Conservation (phyloP, 306 rosid species). For the Casuarina cunninghamiana region DNA sequence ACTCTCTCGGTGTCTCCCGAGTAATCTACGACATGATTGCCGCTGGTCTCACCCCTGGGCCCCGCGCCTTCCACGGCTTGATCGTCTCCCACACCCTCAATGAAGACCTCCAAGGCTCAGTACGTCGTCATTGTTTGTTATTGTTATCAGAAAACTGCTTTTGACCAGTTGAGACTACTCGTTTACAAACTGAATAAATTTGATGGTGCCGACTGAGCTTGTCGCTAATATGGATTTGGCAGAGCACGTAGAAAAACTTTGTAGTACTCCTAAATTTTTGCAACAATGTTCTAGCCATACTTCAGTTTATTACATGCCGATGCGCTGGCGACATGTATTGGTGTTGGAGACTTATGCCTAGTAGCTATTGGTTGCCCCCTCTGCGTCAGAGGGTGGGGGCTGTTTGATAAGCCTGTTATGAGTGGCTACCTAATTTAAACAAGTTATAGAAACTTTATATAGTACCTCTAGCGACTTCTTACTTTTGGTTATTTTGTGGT, state of each 20-base stretch:
- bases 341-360: neutral
- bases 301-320: neutral
- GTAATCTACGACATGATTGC: conserved; percentile 94
- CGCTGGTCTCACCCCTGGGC: conserved; percentile 88
- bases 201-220: neutral
- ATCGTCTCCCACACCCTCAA: conserved; percentile 71
- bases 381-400: neutral
- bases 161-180: neutral
- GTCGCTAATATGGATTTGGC: neutral
- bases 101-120: conserved; percentile 79
- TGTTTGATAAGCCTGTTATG: neutral
- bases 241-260: neutral
- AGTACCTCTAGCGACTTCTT: neutral
- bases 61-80: conserved; percentile 89
- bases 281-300: neutral
- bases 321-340: neutral
- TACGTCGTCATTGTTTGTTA: conserved; percentile 16
- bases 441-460: neutral
- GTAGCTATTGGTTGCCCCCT: neutral
- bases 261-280: neutral
- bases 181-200: neutral
- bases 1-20: conserved; percentile 62
- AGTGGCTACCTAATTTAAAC: neutral
- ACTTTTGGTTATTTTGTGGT: neutral
- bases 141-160: no score